Base-by-base conservation (phyloP, 1,139 yeast genomes). In the Candida pseudoviswanathii region DNA sequence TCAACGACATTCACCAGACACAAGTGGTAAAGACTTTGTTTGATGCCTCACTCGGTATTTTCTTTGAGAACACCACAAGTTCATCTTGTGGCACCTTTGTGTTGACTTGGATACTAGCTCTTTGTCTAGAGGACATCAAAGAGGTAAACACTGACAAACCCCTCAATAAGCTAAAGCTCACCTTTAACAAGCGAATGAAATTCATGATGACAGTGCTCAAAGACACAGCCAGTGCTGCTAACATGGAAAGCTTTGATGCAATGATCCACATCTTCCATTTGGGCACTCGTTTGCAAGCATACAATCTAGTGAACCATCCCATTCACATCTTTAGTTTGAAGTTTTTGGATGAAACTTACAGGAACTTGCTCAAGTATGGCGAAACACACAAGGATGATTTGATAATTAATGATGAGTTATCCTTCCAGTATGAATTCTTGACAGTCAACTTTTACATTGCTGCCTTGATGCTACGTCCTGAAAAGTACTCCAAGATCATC, bases 161-260 rank as follows among this genome's bases (percentile, higher is more conserved):
- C 21, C 33, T 54, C 9, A 68, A 66, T 52, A 71, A 68, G 53
- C 56, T 72, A 30, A 70, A 66, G 48, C 51, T 68, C 25, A 62
- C 67, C 8, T 70, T 72, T 54, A 73, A 73, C 55, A 73, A 69
- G 54, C 60, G 80, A 50, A 57, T 73, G 36, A 67, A 63, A 52
- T 70, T 73, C 43, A 56, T 80, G 24, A 52, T 62, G 11, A 62
- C 61, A 22, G 62, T 78, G 1, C 51, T 77, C 3, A 69, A 66
- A 43, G 77, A 74, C 43, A 56, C 75, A 1, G 58, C 67, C 9
- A 66, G 62, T 8, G 61, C 73, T 21, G 62, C 70, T 21, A 70
- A 70, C 51, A 63, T 80, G 42, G 80, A 78, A 50, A 70, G 77
- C 48, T 66, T 73, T 66, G 71, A 81, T 66, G 55, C 75, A 0